A percentile compares a stretch with the other conserved stretches of the same genome.
Conservation (phyloP, 1,139 yeast genomes). For the Yamadazyma sp. region DNA sequence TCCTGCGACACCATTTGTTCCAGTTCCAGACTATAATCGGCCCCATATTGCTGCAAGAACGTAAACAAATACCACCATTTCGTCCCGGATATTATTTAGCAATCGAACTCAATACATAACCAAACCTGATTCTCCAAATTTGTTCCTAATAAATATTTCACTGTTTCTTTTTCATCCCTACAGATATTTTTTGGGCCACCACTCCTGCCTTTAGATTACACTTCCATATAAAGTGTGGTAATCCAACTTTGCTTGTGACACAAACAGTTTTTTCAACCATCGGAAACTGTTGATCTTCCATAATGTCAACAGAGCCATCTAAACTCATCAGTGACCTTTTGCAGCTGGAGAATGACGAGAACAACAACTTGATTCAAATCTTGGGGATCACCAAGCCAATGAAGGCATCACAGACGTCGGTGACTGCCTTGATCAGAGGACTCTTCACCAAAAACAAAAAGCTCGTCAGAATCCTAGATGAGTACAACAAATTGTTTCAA, state of each 20-base stretch:
- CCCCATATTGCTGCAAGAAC: background rate
- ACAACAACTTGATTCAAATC: constrained; percentile 34
- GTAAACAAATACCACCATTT: constrained; percentile 1
- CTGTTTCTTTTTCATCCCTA: background rate
- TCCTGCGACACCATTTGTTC: constrained; percentile 13
- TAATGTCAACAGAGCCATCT: background rate
- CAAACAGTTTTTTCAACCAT: too few species aligned
- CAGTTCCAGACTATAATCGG: constrained; percentile 9
- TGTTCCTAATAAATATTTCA: background rate
- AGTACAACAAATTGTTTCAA: constrained; percentile 17
- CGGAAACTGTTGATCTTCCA: too few species aligned
- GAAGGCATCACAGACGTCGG: constrained; percentile 24
- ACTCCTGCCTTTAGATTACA: background rate
- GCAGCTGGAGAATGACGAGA: constrained; percentile 27
- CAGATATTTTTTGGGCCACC: background rate
- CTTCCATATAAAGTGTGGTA: background rate
- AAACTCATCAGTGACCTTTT: constrained; percentile 13
- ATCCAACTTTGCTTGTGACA: background rate
- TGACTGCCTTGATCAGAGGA: constrained; percentile 40
- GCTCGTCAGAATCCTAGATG: constrained; percentile 25
- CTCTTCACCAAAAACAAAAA: constrained; percentile 41
- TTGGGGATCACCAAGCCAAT: constrained; percentile 37
- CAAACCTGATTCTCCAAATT: constrained; percentile 1
- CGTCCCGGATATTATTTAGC: background rate
- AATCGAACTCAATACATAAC: constrained; percentile 1